Conservation (phyloP, 176 grass and related monocot species). For the Musa beccarii region DNA sequence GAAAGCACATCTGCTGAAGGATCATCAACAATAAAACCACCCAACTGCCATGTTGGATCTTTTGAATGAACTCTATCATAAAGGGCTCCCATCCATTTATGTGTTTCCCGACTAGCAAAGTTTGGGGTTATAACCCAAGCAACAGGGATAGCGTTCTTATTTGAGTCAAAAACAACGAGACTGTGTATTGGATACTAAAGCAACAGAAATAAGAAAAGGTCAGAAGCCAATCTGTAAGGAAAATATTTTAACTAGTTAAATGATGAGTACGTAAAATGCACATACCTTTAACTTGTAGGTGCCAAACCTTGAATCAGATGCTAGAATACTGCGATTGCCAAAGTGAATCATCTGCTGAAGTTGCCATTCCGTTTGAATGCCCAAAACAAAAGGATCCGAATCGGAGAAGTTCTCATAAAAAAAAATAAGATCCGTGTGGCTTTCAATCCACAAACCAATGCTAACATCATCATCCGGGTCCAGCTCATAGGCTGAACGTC, state of each 20-base stretch:
- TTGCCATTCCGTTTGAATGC: constrained; percentile 96
- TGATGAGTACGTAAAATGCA: constrained; percentile 8
- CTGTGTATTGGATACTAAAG: constrained; percentile 87
- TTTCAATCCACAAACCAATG: constrained; percentile 71
- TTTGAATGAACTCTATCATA: constrained; percentile 75
- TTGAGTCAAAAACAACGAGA: constrained; percentile 76
- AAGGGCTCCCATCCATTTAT: constrained; percentile 87
- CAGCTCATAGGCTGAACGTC: constrained; percentile 59
- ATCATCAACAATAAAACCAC: constrained; percentile 90
- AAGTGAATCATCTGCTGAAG: constrained; percentile 92
- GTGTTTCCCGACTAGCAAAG: constrained; percentile 55
- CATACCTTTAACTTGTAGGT: constrained; percentile 89
- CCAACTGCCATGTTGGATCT: constrained; percentile 89
- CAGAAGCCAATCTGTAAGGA: constrained; percentile 27
- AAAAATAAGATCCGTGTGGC: constrained; percentile 67
- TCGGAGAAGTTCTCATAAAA: constrained; percentile 80
- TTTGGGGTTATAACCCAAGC: constrained; percentile 78
- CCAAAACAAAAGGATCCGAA: constrained; percentile 62
- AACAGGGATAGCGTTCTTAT: constrained; percentile 80
- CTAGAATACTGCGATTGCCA: constrained; percentile 64
- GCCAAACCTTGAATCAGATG: constrained; percentile 88
- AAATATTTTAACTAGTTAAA: not conserved
- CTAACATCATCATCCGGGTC: constrained; percentile 67
- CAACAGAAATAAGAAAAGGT: constrained; percentile 17
- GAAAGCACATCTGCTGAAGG: constrained; percentile 56